A percentile compares a stretch with the other conserved stretches of the same genome.
phyloP scores from a whole-genome alignment of 495 filamentous ascomycete species.

The Amphirosellinia nigrospora region DNA sequence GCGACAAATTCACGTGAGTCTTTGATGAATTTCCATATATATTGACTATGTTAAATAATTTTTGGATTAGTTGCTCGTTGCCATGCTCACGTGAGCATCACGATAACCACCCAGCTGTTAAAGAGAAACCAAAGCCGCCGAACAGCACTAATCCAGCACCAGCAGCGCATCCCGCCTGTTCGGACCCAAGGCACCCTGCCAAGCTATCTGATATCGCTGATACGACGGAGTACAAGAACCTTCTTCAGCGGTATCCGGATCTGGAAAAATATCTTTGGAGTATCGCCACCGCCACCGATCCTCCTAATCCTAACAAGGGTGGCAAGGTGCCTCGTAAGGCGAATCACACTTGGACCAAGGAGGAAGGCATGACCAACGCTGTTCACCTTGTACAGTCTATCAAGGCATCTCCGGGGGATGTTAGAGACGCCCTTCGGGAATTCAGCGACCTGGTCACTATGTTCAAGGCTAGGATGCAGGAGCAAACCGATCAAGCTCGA shows the following conservation, averaged over 20 bases:
- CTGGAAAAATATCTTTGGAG: slow-evolving; percentile 36
- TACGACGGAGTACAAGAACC: slow-evolving; percentile 36
- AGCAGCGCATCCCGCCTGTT: not conserved
- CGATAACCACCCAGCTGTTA: slow-evolving; percentile 34
- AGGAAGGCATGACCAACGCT: slow-evolving; percentile 36
- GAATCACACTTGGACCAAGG: slow-evolving; percentile 35
- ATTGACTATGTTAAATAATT: slow-evolving; percentile 11
- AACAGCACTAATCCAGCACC: not conserved
- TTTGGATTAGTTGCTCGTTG: slow-evolving; percentile 67
- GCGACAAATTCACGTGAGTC: slow-evolving; percentile 62
- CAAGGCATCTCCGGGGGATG: slow-evolving; percentile 34
- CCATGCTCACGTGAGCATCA: slow-evolving; percentile 71
- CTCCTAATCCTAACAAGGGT: slow-evolving; percentile 23
- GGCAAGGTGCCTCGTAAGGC: slow-evolving; percentile 21
- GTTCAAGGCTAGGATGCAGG: slow-evolving; percentile 21
- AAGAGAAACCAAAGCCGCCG: slow-evolving; percentile 11
- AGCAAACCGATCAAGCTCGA: slow-evolving; percentile 17
- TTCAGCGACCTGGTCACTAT: slow-evolving; percentile 38
- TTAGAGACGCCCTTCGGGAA: slow-evolving; percentile 41
- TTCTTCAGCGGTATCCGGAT: slow-evolving; percentile 37
- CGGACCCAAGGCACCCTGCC: not conserved
- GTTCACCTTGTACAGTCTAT: slow-evolving; percentile 32
- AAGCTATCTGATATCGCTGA: slow-evolving; percentile 35
- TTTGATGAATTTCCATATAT: not conserved
- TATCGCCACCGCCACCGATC: slow-evolving; percentile 40